phyloP scores from a whole-genome alignment of 1,139 yeast genomes.

The Diutina sp. region DNA sequence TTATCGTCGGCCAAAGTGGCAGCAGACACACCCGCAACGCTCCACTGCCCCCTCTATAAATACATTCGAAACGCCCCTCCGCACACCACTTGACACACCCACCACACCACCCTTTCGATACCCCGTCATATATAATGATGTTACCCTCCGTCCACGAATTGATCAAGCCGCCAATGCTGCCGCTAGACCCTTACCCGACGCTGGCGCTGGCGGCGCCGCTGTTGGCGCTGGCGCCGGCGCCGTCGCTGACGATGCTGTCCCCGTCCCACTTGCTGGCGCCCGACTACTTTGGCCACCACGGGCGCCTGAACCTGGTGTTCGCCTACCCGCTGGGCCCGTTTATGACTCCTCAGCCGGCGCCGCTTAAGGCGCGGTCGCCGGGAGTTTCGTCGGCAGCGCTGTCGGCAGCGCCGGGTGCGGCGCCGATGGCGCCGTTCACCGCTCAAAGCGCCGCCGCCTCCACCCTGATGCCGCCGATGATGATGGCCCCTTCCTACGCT shows the following conservation, averaged over 20 bases:
- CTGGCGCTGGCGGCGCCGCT: neutral
- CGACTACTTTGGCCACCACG: neutral
- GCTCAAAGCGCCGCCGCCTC: neutral
- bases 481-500: neutral
- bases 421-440: neutral
- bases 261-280: neutral
- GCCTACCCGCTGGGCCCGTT: neutral
- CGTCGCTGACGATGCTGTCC: conserved; percentile 1
- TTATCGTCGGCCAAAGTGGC: neutral
- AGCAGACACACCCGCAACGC: neutral
- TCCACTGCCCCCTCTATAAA: neutral
- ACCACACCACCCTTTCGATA: neutral
- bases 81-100: neutral
- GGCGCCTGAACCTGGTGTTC: neutral
- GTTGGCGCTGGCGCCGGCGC: neutral
- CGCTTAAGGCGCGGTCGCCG: neutral
- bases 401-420: too few species aligned
- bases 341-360: neutral
- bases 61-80: neutral
- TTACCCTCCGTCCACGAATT: conserved; percentile 2
- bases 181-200: neutral
- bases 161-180: conserved; percentile 3
- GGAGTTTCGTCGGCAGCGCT: too few species aligned
- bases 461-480: neutral
- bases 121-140: neutral